Evolutionary conservation across 495 filamentous ascomycete genomes (phyloP), one percentile per base, ranked within the genome.

Genomic region (Talaromyces wortmannii): DNA sequence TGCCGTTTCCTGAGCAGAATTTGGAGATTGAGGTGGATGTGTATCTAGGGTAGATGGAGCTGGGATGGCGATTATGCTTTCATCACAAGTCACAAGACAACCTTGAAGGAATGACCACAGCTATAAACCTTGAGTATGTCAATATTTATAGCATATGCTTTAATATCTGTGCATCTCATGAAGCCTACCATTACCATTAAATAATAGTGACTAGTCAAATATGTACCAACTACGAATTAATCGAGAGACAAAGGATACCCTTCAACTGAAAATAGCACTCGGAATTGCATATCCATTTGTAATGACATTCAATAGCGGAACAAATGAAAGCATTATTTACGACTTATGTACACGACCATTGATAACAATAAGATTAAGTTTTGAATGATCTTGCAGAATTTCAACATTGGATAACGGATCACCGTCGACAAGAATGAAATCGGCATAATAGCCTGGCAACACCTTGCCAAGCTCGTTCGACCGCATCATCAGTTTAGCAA

Each of bases 391-490:
- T 53, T 80, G 75, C 16, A 79, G 55, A 5, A 80, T 60, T 2
- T 49, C 42, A 18, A 80, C 77, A 53, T 78, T 64, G 16, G 71
- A 64, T 52, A 80, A 54, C 4, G 77, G 77, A 53, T 79, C 64
- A 12, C 77, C 77, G 62, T 79, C 68, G 10, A 80, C 72, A 8
- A 79, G 62, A 33, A 79, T 68, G 42, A 67, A 72, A 60, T 80
- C 75, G 0, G 69, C 77, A 55, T 69, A 76, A 58, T 71, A 77
- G 6, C 76, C 75, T 15, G 64, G 66, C 47, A 71, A 61, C 47
- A 80, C 69, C 62, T 76, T 70, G 16, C 74, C 77, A 17, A 80
- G 64, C 53, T 78, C 71, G 52, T 79, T 36, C 12, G 66, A 69
- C 4, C 68, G 70, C 75, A 77, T 78, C 57, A 78, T 71, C 7